phyloP scores from a whole-genome alignment of 176 grass and related monocot genomes.

The Juncus effusus region DNA sequence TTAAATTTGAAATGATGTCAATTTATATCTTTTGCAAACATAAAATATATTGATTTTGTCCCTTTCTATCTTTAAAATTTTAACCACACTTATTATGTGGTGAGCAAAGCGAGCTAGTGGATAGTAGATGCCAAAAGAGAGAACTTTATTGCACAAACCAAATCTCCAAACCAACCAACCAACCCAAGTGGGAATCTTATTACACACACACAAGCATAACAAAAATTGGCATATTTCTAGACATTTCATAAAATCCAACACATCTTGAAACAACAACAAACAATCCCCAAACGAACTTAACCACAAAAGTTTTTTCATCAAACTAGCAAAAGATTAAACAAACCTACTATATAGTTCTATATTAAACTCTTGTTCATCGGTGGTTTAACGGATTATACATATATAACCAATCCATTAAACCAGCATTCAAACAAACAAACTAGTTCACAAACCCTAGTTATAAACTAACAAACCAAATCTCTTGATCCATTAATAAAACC shows the following conservation, averaged over 20 bases:
- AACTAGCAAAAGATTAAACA: slow-evolving; percentile 5
- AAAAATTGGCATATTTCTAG: slow-evolving; percentile 16
- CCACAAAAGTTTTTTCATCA: too few species aligned
- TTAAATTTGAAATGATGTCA: too few species aligned
- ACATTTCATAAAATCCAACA: slow-evolving; percentile 20
- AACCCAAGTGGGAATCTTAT: too few species aligned
- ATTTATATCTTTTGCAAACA: too few species aligned
- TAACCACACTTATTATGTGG: too few species aligned
- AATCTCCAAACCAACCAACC: too few species aligned
- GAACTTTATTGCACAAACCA: too few species aligned
- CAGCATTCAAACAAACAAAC: neutral
- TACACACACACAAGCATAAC: slow-evolving; percentile 9
- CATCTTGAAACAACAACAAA: neutral
- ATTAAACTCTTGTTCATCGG: slow-evolving; percentile 8
- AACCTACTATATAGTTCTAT: slow-evolving; percentile 27
- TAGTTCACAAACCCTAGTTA: neutral
- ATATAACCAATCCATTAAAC: slow-evolving; percentile 17
- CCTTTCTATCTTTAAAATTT: too few species aligned
- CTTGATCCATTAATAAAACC: slow-evolving; percentile 68
- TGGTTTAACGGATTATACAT: neutral
- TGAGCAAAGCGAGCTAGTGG: too few species aligned
- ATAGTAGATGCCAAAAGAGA: too few species aligned
- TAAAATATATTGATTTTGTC: too few species aligned
- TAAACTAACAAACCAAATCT: neutral
- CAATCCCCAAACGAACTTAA: neutral